Conservation (phyloP, 2,329 filamentous ascomycete species). For the Pestalotiopsis sp. region DNA sequence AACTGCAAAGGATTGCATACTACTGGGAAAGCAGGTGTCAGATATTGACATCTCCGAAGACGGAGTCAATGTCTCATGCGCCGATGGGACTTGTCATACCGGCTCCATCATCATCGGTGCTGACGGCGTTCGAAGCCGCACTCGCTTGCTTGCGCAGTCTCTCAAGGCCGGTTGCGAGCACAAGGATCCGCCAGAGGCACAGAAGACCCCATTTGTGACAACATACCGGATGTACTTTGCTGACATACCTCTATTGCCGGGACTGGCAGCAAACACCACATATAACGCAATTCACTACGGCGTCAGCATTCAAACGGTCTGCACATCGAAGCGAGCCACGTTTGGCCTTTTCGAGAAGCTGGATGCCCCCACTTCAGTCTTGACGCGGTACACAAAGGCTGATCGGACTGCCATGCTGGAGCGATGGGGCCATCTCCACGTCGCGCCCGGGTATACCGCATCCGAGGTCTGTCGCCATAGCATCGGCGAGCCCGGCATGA, state of each 20-base stretch:
- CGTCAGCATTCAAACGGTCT: slow-evolving; percentile 2
- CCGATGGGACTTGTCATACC: background rate
- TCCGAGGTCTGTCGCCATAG: background rate
- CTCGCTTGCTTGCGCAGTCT: background rate
- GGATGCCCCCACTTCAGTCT: background rate
- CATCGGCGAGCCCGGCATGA: background rate
- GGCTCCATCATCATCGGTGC: background rate
- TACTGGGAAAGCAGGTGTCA: background rate
- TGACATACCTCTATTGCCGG: background rate
- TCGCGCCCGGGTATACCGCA: background rate
- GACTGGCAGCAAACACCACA: background rate
- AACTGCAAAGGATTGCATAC: background rate
- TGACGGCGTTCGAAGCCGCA: background rate
- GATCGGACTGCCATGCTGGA: background rate
- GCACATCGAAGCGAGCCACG: background rate
- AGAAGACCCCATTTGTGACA: background rate
- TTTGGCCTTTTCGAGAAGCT: slow-evolving; percentile 2
- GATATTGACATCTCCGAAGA: background rate
- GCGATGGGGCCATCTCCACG: slow-evolving; percentile 1
- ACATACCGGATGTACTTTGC: background rate
- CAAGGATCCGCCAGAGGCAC: background rate
- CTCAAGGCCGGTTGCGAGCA: background rate
- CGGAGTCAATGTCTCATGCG: slow-evolving; percentile 1
- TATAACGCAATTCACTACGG: slow-evolving; percentile 4
- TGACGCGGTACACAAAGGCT: background rate